Percentiles rank a stretch among this genome's conserved stretches.
These are phyloP conservation scores for Oryza longistaminata DNA, from an alignment of 176 grass and related monocot species.

Conservation along the genomic window DNA sequence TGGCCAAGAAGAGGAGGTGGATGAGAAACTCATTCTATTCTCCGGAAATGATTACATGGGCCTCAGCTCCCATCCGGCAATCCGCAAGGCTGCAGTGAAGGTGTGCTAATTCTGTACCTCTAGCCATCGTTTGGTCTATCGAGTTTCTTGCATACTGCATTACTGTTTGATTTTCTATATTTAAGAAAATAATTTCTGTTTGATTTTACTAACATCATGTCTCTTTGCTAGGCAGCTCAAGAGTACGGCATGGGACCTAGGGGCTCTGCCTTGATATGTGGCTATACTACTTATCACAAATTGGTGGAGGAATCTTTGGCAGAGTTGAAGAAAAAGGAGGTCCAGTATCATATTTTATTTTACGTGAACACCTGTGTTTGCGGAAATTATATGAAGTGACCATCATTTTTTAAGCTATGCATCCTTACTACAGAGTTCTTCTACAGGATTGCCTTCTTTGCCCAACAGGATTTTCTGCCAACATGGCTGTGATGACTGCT, in stretches of 20 bases:
- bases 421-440: not conserved
- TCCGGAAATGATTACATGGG: conserved; percentile 89
- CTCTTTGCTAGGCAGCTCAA: conserved; percentile 62
- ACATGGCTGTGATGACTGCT: conserved; percentile 75
- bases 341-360: not conserved
- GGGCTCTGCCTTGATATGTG: conserved; percentile 78
- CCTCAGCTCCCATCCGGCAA: conserved; percentile 73
- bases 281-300: conserved; percentile 73
- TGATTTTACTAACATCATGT: conserved; percentile 3
- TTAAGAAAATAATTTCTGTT: not conserved
- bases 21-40: conserved; percentile 68
- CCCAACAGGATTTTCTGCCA: conserved; percentile 86
- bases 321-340: conserved; percentile 82
- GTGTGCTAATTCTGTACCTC: conserved; percentile 30
- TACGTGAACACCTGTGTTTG: not conserved
- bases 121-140: not conserved
- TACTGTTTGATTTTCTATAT: not conserved
- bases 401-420: not conserved
- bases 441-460: conserved; percentile 86
- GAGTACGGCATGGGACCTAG: conserved; percentile 86
- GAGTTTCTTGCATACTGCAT: not conserved
- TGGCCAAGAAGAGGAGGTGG: conserved; percentile 33
- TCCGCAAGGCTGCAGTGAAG: conserved; percentile 62
- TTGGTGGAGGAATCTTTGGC: conserved; percentile 69
- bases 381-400: not conserved